phyloP scores from a whole-genome alignment of 768 basidiomycete genomes.

The Kwoniella europaea region DNA sequence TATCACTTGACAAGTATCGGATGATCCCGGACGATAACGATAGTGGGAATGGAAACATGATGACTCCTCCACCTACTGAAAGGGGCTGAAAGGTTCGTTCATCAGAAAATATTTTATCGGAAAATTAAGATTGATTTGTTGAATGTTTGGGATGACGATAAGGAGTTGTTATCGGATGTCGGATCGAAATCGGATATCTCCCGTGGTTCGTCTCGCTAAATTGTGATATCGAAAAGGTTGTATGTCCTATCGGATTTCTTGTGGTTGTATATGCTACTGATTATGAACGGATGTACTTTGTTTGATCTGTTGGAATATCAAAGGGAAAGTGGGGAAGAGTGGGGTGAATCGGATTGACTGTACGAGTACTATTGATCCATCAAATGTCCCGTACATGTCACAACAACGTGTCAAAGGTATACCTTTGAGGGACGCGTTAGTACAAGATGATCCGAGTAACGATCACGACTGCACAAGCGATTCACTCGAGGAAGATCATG shows the following conservation, averaged over 20 bases:
- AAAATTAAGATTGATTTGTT: too few relatives aligned
- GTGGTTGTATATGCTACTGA: background rate
- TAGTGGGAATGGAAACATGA: background rate
- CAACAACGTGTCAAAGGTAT: background rate
- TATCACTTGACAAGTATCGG: conserved; percentile 5
- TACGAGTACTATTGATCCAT: background rate
- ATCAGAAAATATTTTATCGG: background rate
- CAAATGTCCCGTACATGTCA: background rate
- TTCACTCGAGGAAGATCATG: too few relatives aligned
- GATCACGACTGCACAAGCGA: too few relatives aligned
- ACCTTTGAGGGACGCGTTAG: background rate
- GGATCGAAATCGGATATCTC: background rate
- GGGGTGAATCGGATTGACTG: background rate
- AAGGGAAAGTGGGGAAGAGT: background rate
- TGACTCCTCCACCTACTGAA: background rate
- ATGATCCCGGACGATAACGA: background rate
- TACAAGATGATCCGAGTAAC: too few relatives aligned
- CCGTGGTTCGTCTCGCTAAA: background rate
- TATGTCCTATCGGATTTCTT: background rate
- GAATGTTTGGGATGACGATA: background rate
- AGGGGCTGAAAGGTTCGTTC: background rate
- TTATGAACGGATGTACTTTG: background rate
- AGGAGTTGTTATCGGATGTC: background rate
- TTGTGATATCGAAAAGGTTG: background rate
- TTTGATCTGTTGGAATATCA: background rate